Conservation (phyloP, 768 basidiomycete genomes). For the Mycena galopus region DNA sequence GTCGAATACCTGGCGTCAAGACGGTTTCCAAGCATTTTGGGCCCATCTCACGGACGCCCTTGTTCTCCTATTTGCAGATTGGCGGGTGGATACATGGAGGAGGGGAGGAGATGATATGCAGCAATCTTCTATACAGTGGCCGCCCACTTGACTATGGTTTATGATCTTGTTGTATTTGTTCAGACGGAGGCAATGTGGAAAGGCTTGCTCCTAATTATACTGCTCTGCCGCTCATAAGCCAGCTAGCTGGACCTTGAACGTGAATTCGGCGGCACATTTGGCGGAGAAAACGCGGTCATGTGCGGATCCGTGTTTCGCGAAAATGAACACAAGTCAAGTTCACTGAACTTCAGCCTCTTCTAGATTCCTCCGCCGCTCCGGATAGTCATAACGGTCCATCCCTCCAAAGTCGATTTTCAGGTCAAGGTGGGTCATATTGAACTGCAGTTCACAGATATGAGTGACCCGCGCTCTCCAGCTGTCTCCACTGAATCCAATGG, state of each 20-base stretch:
- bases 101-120: conserved; percentile 50
- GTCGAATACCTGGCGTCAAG: conserved; percentile 54
- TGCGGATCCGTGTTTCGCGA: no score
- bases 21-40: conserved; percentile 55
- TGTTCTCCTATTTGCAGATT: conserved; percentile 48
- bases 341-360: conserved; percentile 56
- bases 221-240: no score
- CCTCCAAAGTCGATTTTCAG: conserved; percentile 85
- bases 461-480: conserved; percentile 83
- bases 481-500: conserved; percentile 66
- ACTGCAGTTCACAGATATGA: conserved; percentile 81
- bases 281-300: no score
- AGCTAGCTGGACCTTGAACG: no score
- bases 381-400: conserved; percentile 78
- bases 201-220: no score
- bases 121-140: conserved; percentile 49
- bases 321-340: no score
- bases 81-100: conserved; percentile 59
- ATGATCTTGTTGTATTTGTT: conserved; percentile 34
- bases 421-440: conserved; percentile 68
- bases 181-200: background rate
- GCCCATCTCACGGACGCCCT: conserved; percentile 55
- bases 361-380: conserved; percentile 74
- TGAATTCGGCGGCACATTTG: no score
- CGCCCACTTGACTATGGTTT: conserved; percentile 50